Evolutionary conservation across 805 yeast genomes (phyloP).

Genomic region (Candida chilensis): DNA sequence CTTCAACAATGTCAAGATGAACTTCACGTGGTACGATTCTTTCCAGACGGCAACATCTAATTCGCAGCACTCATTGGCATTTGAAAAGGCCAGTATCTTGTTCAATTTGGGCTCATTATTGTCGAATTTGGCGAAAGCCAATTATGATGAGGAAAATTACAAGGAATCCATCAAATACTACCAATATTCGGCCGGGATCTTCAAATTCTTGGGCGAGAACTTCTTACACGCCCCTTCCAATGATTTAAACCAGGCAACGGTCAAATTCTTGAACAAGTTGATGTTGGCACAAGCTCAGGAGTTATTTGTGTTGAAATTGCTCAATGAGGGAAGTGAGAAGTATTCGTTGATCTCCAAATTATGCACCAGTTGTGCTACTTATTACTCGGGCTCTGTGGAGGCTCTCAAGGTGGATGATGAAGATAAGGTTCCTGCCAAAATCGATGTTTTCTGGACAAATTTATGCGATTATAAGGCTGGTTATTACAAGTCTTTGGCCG

Average conservation of each 20-base stretch:
- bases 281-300: slow-evolving; percentile 90
- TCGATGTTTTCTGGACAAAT: slow-evolving; percentile 37
- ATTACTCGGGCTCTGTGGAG: slow-evolving; percentile 44
- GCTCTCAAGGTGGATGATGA: slow-evolving; percentile 29
- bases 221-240: slow-evolving; percentile 83
- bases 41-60: slow-evolving; percentile 34
- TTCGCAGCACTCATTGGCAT: slow-evolving; percentile 75
- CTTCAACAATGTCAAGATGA: slow-evolving; percentile 42
- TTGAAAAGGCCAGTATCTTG: slow-evolving; percentile 80
- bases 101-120: slow-evolving; percentile 69
- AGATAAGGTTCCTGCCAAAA: slow-evolving; percentile 15
- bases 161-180: slow-evolving; percentile 53
- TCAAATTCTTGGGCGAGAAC: slow-evolving; percentile 61
- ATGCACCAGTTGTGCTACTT: slow-evolving; percentile 48
- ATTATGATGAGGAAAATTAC: slow-evolving; percentile 29
- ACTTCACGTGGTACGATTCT: slow-evolving; percentile 79
- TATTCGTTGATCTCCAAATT: slow-evolving; percentile 70
- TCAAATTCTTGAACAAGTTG: slow-evolving; percentile 51
- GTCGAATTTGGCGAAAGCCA: slow-evolving; percentile 36
- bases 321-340: slow-evolving; percentile 46
- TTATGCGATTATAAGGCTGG: slow-evolving; percentile 40
- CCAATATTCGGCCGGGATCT: slow-evolving; percentile 76
- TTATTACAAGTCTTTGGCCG: slow-evolving; percentile 52
- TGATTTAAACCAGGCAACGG: slow-evolving; percentile 65
- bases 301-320: slow-evolving; percentile 55